Percentiles rank a stretch among this genome's conserved stretches.
Conservation (phyloP, 1,284 basidiomycete species). For the Ganoderma boninense region DNA sequence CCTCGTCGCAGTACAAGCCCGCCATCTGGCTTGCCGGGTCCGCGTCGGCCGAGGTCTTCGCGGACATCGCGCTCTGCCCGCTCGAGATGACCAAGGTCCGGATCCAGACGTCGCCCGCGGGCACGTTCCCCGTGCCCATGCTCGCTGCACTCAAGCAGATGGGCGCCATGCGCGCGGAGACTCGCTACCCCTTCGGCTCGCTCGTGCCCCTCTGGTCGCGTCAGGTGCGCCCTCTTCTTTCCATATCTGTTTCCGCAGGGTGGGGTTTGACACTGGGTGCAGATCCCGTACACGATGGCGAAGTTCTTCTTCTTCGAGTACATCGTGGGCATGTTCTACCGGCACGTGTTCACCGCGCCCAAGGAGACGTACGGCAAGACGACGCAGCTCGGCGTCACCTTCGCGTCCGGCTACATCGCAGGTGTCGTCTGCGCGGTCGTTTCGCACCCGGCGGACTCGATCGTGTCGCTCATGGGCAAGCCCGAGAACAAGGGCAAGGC, state of each 20-base stretch:
- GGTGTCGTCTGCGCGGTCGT: conserved; percentile 86
- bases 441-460: conserved; percentile 82
- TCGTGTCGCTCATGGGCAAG: conserved; percentile 85
- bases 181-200: conserved; percentile 84
- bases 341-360: conserved; percentile 74
- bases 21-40: conserved; percentile 95
- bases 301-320: conserved; percentile 89
- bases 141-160: conserved; percentile 75
- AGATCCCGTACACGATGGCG: conserved; percentile 91
- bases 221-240: conserved; percentile 56
- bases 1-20: conserved; percentile 88
- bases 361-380: conserved; percentile 77
- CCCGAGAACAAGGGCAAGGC: conserved; percentile 80
- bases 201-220: conserved; percentile 85
- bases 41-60: conserved; percentile 94
- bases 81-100: conserved; percentile 89
- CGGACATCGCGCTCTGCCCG: conserved; percentile 88
- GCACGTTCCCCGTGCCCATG: conserved; percentile 80
- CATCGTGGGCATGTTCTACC: conserved; percentile 82
- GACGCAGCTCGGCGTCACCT: conserved; percentile 83
- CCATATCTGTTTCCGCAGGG: neutral
- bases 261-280: neutral
- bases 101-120: conserved; percentile 78
- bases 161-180: conserved; percentile 67
- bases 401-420: conserved; percentile 83